A percentile compares a stretch with the other conserved stretches of the same genome.
Conservation (phyloP, 2,329 filamentous ascomycete species). For the Ophiocordyceps australis region DNA sequence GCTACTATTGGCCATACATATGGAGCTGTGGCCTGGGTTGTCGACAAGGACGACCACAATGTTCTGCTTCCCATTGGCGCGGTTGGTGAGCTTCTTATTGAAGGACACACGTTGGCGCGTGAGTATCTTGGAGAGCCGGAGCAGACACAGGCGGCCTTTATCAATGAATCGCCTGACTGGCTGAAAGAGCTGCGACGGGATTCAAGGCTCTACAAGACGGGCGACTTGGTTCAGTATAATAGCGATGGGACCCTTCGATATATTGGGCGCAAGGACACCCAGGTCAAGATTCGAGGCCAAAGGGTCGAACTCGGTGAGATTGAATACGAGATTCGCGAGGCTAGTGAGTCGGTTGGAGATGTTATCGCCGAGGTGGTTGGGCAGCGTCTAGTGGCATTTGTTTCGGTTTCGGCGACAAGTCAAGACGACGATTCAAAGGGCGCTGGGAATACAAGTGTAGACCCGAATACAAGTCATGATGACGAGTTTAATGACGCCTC, state of each 20-base stretch:
- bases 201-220: conserved; percentile 23
- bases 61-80: conserved; percentile 11
- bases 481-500: too few relatives aligned
- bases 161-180: conserved; percentile 20
- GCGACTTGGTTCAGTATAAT: conserved; percentile 25
- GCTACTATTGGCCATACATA: conserved; percentile 1
- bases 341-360: not conserved
- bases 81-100: conserved; percentile 17
- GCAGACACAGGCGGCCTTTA: conserved; percentile 23
- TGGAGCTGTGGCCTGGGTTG: conserved; percentile 9
- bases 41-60: conserved; percentile 10
- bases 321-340: conserved; percentile 4
- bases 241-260: conserved; percentile 21
- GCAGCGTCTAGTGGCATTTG: conserved; percentile 1
- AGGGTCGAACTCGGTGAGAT: conserved; percentile 27
- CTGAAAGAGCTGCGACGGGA: not conserved
- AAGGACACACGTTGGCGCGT: conserved; percentile 24
- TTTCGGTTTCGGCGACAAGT: not conserved
- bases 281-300: conserved; percentile 42
- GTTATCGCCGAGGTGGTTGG: conserved; percentile 1
- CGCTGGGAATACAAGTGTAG: not conserved
- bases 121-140: conserved; percentile 27
- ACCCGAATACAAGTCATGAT: too few relatives aligned
- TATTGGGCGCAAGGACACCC: conserved; percentile 35
- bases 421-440: not conserved